Base-by-base conservation (phyloP, 177 flowering plant genomes). In the Vitis hybrid region DNA sequence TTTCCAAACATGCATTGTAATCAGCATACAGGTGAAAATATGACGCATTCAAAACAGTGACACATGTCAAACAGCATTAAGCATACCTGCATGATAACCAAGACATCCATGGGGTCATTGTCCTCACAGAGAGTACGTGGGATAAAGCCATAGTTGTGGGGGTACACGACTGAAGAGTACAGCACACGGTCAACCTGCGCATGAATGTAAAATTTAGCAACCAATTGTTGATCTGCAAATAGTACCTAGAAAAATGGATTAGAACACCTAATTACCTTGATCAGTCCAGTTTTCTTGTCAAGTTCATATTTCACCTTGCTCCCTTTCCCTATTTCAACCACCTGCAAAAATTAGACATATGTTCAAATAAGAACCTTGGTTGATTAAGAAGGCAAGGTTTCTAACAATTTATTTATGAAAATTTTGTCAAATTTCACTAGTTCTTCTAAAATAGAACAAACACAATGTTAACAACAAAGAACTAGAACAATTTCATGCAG, bases 281-380 rank as follows among this genome's bases (percentile, higher is more conserved):
- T 91, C 20, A 93, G 77, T 21, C 98, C 98, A 72, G 96, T 79
- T 65, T 84, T 91, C 72, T 93, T 93, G 88, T 93, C 98, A 76
- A 93, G 94, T 74, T 93, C 98, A 77, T 93, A 93, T 75, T 93
- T 93, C 88, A 93, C 97, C 84, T 93, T 93, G 81, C 98, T 90
- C 57, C 98, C 98, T 79, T 88, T 91, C 21, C 87, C 80, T 21
- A 93, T 93, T 79, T 93, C 97, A 65, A 90, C 79, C 63, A 92
- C 97, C 97, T 92, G 87, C 72, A 75, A 9, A 63, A 69, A 74
- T 67, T 41, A 67, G 24, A 11, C 58, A 71, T 17, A 11, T 60
- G 30, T 61, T 62, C 18, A 2, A 49, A 51, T 21, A 9, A 59
- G 51, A 18, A 69, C 20, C 27, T 49, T 64, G 15, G 21, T 27